Evolutionary conservation across 176 grass and related monocot species (phyloP), one percentile per base, ranked within the genome.

Genomic region (Musa beccarii): DNA sequence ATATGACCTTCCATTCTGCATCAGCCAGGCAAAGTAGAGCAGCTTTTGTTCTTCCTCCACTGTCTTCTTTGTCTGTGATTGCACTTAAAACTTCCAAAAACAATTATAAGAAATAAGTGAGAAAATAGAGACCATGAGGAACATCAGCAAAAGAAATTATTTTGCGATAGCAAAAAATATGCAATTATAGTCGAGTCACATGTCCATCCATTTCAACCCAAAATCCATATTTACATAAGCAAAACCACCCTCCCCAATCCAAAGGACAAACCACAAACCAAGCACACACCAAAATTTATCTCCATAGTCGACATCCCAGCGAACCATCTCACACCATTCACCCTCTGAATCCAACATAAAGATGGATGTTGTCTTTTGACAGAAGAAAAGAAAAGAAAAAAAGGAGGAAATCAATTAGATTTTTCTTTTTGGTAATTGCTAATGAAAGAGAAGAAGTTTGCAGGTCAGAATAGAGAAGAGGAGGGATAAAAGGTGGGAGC

Each of bases 131-230:
- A 49, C 26, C 26, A 68, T 28, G 23, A 69, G 2, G n/a, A 50
- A 51, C 14, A 17, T 16, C 16, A 51, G 10, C 49, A 11, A 1
- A 69, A 12, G 22, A 50, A 8, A 9, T 8, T 7, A 51, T 29
- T 50, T 0, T 24, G 23, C n/a, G 10, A 51, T 20, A 2, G 16
- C 8, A 43, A 51, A 50, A 70, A 29, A 4, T 2, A 4, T 26
- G 12, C 6, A 66, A 21, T 72, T 52, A 10, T 19, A 59, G 54
- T 59, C 73, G 49, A 43, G 52, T 75, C 43, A 56, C n/a, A 22
- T 59, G 11, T 75, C 54, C 73, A 75, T 75, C 51, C 53, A 59
- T 59, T 74, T 59, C 73, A 59, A 75, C 34, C 55, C 53, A 43
- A 59, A 75, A 75, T 59, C 73, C 73, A 75, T 75, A 59, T 54